Conservation (phyloP, 2,329 filamentous ascomycete genomes). For the Neurospora sp. region DNA sequence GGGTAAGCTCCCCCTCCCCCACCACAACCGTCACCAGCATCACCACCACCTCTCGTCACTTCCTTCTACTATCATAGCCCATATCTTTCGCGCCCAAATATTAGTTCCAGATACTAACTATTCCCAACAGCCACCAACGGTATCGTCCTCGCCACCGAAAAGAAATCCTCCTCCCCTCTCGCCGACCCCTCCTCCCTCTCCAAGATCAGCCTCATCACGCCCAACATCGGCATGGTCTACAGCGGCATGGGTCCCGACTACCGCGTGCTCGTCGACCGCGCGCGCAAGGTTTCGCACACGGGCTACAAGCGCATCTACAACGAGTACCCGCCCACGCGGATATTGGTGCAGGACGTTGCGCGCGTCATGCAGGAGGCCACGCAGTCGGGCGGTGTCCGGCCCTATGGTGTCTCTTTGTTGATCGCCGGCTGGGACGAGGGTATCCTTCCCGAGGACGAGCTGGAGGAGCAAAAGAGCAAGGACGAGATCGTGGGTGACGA, state of each 20-base stretch:
- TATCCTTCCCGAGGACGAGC: conserved; percentile 72
- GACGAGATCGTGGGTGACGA: conserved; percentile 36
- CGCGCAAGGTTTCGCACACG: conserved; percentile 95
- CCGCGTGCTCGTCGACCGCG: conserved; percentile 92
- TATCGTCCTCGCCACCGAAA: conserved; percentile 97
- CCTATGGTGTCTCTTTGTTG: conserved; percentile 91
- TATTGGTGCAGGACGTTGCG: conserved; percentile 97
- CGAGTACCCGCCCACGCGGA: conserved; percentile 98
- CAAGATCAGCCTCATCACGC: conserved; percentile 96
- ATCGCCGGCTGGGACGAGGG: conserved; percentile 98
- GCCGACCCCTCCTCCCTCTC: conserved; percentile 91
- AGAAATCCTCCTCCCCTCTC: conserved; percentile 96
- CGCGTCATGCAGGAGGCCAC: conserved; percentile 98
- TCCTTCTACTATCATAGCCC: neutral
- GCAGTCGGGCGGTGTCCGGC: conserved; percentile 91
- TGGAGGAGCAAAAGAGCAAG: conserved; percentile 47
- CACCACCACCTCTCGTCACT: neutral
- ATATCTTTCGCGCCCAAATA: neutral
- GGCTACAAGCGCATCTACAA: conserved; percentile 99
- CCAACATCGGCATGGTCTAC: conserved; percentile 99
- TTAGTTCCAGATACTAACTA: conserved; percentile 5
- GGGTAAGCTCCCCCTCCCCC: conserved; percentile 44
- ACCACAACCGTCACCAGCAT: neutral
- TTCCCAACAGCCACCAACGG: conserved; percentile 74
- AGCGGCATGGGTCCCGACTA: conserved; percentile 99